Percentiles rank a stretch among this genome's conserved stretches.
phyloP scores from a whole-genome alignment of 2,329 filamentous ascomycete genomes.

The Pseudofabraea citricarpa region DNA sequence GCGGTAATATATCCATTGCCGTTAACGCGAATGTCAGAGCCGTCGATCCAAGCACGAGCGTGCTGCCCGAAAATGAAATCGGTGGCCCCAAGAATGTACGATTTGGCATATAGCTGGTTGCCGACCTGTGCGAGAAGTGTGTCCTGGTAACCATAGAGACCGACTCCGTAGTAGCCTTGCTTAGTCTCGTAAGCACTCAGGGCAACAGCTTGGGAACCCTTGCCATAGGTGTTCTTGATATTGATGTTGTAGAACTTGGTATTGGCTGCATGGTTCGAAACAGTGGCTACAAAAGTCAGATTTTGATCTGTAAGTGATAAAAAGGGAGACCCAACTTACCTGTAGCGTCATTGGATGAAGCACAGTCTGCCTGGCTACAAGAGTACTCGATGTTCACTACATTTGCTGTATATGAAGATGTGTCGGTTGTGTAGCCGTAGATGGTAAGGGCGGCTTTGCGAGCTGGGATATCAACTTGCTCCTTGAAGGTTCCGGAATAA shows the following conservation, averaged over 20 bases:
- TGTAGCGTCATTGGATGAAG: conserved; percentile 36
- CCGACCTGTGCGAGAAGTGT: conserved; percentile 43
- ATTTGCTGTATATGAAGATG: conserved; percentile 40
- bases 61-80: conserved; percentile 53
- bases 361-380: conserved; percentile 30
- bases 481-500: conserved; percentile 46
- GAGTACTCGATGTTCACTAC: conserved; percentile 37
- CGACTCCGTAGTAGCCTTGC: conserved; percentile 50
- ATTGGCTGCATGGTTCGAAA: conserved; percentile 32
- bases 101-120: conserved; percentile 47
- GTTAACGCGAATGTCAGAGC: conserved; percentile 38
- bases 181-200: conserved; percentile 41
- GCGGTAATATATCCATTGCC: conserved; percentile 40
- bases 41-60: conserved; percentile 44
- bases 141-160: conserved; percentile 49
- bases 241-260: conserved; percentile 53
- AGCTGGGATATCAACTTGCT: conserved; percentile 46
- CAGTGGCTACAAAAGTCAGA: conserved; percentile 3
- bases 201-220: conserved; percentile 43
- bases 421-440: conserved; percentile 44
- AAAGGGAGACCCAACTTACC: no score
- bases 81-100: conserved; percentile 48
- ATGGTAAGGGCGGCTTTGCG: conserved; percentile 42
- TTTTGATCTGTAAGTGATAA: no score
- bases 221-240: conserved; percentile 40